Base-by-base conservation (phyloP, 371 early-diverging fungal genomes). In the Zychaea mexicana region DNA sequence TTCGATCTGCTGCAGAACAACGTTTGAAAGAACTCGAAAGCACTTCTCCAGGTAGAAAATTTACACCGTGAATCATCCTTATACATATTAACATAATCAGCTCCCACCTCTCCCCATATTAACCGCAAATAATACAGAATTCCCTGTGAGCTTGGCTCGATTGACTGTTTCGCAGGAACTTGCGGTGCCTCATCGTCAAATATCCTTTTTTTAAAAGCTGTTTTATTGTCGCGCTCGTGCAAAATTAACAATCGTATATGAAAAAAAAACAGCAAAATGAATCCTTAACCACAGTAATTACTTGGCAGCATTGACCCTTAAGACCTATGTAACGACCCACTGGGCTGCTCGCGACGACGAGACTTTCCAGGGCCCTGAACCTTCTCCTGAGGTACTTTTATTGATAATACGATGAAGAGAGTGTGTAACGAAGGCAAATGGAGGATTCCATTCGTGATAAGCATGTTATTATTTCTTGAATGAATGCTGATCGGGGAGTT, bases 251-350 rank as follows among this genome's bases (percentile, higher is more conserved):
- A n/a, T n/a, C n/a, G n/a, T n/a, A n/a, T n/a, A n/a, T n/a, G n/a
- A n/a, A n/a, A 36, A 36, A 9, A 15, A 36, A 9, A 15, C 38
- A 7, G 38, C 15, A 36, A 36, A 49, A 49, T 45, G 33, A 57
- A 54, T 67, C 70, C 65, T 78, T 73, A 68, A 74, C 74, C 69
- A 15, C 68, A 64, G 38, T 65, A 52, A 66, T 67, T 74, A 87
- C 76, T 83, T 88, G 31, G 93, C 95, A n/a, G 89, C 92, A 17
- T 70, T 94, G 17, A 80, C 90, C 36, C 73, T 96, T 24, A 93
- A 91, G 70, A 83, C 85, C 5, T 94, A 91, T 67, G 78, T 94
- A 17, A 86, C 87, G 60, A 84, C 82, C 4, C 89, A 92, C 74
- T 96, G 96, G 96, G 87, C 92, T 10, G 52, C 81, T 19, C 81